These are phyloP conservation scores for Eremothecium cymbalariae DNA, from an alignment of 1,139 yeast genomes.

Conservation along the genomic window DNA sequence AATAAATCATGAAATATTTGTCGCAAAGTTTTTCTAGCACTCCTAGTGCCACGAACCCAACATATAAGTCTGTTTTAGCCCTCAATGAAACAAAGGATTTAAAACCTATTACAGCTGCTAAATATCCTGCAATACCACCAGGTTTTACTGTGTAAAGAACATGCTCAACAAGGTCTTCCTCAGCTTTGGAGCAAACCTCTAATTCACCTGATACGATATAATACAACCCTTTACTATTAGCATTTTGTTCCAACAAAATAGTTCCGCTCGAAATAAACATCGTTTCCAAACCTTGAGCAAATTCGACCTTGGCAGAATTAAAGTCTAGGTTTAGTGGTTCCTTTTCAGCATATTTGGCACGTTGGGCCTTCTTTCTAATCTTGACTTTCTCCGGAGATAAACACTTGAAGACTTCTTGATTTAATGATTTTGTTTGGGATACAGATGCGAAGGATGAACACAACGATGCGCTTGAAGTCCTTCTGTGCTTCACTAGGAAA, in stretches of 20 bases:
- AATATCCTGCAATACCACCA: constrained; percentile 85
- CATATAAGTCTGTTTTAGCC: constrained; percentile 51
- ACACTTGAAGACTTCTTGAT: constrained; percentile 3
- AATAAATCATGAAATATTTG: constrained; percentile 62
- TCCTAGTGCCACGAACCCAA: constrained; percentile 62
- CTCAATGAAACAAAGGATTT: constrained; percentile 66
- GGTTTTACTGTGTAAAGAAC: constrained; percentile 51
- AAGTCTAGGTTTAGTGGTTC: constrained; percentile 33
- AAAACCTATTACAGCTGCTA: constrained; percentile 73
- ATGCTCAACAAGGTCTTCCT: constrained; percentile 31
- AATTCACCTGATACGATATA: constrained; percentile 72
- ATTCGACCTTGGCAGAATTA: constrained; percentile 52
- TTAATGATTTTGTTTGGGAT: constrained; percentile 12
- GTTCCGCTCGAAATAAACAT: constrained; percentile 48
- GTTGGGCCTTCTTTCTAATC: constrained; percentile 13
- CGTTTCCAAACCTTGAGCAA: constrained; percentile 55
- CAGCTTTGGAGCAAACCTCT: constrained; percentile 44
- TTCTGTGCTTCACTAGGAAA: constrained; percentile 6
- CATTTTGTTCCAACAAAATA: constrained; percentile 54
- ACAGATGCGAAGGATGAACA: constrained; percentile 13
- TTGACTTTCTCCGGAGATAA: constrained; percentile 15
- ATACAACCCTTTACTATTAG: constrained; percentile 63
- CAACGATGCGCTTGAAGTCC: constrained; percentile 15
- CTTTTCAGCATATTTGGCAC: constrained; percentile 20
- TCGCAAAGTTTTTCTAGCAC: constrained; percentile 63